These are phyloP conservation scores for Aspergillus pseudotamarii DNA, from an alignment of 2,329 filamentous ascomycete species.

Conservation along the genomic window DNA sequence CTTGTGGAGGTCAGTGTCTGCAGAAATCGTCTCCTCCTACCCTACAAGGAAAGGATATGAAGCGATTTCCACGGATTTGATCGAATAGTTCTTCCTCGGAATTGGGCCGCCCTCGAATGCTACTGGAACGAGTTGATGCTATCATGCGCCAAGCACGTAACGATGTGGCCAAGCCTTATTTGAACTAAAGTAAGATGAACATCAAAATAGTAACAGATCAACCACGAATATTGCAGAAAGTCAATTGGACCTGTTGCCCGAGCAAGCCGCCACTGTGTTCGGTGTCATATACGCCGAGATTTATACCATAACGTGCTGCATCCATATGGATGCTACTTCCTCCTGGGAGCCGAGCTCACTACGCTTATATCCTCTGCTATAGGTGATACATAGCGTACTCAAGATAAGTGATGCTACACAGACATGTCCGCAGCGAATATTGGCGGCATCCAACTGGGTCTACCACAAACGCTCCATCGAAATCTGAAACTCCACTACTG, in stretches of 20 bases:
- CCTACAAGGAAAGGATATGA: background rate
- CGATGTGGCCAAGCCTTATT: background rate
- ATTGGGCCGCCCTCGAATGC: background rate
- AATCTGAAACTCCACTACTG: background rate
- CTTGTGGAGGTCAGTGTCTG: background rate
- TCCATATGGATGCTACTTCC: background rate
- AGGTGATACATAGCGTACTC: background rate
- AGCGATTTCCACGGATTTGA: background rate
- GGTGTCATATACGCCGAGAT: background rate
- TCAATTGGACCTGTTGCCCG: background rate
- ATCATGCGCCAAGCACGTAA: background rate
- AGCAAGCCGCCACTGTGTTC: background rate
- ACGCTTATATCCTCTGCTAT: background rate
- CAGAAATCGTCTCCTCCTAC: background rate
- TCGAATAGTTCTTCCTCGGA: background rate
- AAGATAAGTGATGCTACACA: background rate
- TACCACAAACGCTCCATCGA: background rate
- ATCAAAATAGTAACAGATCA: background rate
- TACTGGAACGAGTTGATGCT: background rate
- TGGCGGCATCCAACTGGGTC: background rate
- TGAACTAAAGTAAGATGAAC: background rate
- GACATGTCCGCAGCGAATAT: background rate
- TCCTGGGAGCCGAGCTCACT: background rate
- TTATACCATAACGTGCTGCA: background rate
- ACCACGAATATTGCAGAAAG: background rate